Percentiles rank a stretch among this genome's conserved stretches.
Conservation (phyloP, 2,329 filamentous ascomycete species). For the Pseudopithomyces maydicus region DNA sequence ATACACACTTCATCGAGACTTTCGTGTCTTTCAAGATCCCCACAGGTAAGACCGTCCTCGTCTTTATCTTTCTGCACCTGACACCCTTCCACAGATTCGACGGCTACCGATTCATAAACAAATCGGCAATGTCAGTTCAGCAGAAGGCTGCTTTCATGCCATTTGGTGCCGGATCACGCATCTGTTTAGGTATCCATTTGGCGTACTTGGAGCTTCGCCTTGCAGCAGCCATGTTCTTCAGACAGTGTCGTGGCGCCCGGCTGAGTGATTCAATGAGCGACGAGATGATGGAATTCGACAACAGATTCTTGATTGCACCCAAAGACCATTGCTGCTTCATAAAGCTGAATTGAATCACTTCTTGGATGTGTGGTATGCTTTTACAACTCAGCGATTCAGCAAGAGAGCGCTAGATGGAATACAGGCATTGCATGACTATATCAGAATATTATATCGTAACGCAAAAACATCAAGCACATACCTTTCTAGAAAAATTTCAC, state of each 20-base stretch:
- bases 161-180: constrained; percentile 70
- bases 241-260: constrained; percentile 45
- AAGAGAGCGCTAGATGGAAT: too few species aligned
- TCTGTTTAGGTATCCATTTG: constrained; percentile 72
- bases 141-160: constrained; percentile 66
- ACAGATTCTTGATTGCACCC: constrained; percentile 52
- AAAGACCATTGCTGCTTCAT: constrained; percentile 50
- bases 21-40: constrained; percentile 24
- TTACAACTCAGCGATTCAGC: too few species aligned
- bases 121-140: constrained; percentile 15
- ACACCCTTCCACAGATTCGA: constrained; percentile 30
- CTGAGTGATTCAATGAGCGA: constrained; percentile 37
- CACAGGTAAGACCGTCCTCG: constrained; percentile 17
- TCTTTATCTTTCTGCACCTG: not conserved
- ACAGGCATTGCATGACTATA: too few species aligned
- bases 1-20: constrained; percentile 45
- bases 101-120: constrained; percentile 31
- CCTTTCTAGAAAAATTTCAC: too few species aligned
- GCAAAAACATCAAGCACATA: too few species aligned
- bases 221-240: constrained; percentile 58
- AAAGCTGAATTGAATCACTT: constrained; percentile 14
- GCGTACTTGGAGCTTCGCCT: constrained; percentile 63
- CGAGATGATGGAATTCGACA: constrained; percentile 50
- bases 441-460: too few species aligned
- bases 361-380: too few species aligned